Base-by-base conservation (phyloP, 2,329 filamentous ascomycete genomes). In the Talaromyces sp. region DNA sequence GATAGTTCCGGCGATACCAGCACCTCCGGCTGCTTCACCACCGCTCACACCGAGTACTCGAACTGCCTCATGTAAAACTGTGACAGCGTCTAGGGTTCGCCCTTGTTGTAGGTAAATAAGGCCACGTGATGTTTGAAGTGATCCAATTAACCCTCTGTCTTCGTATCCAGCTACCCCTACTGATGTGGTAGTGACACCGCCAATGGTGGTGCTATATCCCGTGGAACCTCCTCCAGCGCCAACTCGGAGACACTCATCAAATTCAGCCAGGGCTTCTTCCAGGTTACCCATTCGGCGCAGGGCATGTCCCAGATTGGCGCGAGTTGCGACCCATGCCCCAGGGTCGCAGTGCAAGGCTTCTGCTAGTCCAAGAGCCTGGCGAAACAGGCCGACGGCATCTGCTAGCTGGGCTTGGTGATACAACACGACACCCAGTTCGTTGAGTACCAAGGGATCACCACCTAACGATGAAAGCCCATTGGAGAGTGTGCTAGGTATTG, bases 391-490 rank as follows among this genome's bases (percentile, higher is more conserved):
- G 10, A 91, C 86, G 0, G 95, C 92, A 27, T 90, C 87, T 62
- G 86, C 82, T 7, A 92, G 84, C 57, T 90, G 85, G 67, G 91
- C 88, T 72, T 97, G 92, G 73, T 98, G 92, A 72, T 96, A 99
- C 66, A 92, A 88, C n/a, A 97, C 92, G 4, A 98, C 88, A 4
- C 93, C 96, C 78, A 98, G 88, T 77, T 99, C 95, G 73, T 99
- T 99, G 60, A 99, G 82, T 4, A 99, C 85, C 6, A 98, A 78
- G 0, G 95, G 95, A 69, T 99, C 95, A 5, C 78, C 78, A 0
- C 77, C 74, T 10, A 75, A 61, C 1, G 70, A 65, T 0, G 69
- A 66, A 2, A 67, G 64, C 13, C 67, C 66, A 4, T 65, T 63
- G 1, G 70, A 66, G 13, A 67, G 63, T 19, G 67, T 65, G 1